Evolutionary conservation across 164 flowering plant species (phyloP), one percentile per base, ranked within the genome.

Genomic region (Santalum album): DNA sequence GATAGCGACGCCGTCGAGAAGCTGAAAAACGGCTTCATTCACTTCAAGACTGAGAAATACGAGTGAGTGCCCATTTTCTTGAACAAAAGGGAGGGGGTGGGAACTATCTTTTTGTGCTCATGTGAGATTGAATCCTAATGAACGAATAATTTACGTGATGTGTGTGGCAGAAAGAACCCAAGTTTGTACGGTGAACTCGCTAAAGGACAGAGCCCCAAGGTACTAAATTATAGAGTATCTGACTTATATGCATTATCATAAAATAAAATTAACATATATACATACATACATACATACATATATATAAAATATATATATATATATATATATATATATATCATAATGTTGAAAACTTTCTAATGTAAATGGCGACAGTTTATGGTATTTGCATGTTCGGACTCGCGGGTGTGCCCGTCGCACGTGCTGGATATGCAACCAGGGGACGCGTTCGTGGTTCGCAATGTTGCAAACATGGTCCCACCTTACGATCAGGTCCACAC

Each of bases 161-260:
- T 48, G 49, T 65, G 42, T 58, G n/a, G 55, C 87, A 92, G 99
- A 50, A 85, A 58, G 53, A 83, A 81, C 21, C 95, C 97, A 15
- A 78, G 66, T 19, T 58, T 89, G 57, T 79, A 52, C 43, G 65
- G 64, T 17, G 87, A 92, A 54, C 88, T 92, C 15, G 64, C 96
- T 54, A 78, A 85, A 63, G 97, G 99, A 55, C 99, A 90, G 67
- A 72, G 82, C 61, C 99, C 99, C 27, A 81, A 76, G 96, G 99
- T 92, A 73, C n/a, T n/a, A n/a, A n/a, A n/a, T n/a, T n/a, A n/a
- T n/a, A n/a, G n/a, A n/a, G n/a, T n/a, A n/a, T n/a, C n/a, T n/a
- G n/a, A n/a, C n/a, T n/a, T n/a, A n/a, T n/a, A n/a, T n/a, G n/a
- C n/a, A n/a, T n/a, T n/a, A n/a, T n/a, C n/a, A n/a, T n/a, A n/a